These are phyloP conservation scores for Lophiostoma macrostomum DNA, from an alignment of 495 filamentous ascomycete genomes.

Conservation along the genomic window DNA sequence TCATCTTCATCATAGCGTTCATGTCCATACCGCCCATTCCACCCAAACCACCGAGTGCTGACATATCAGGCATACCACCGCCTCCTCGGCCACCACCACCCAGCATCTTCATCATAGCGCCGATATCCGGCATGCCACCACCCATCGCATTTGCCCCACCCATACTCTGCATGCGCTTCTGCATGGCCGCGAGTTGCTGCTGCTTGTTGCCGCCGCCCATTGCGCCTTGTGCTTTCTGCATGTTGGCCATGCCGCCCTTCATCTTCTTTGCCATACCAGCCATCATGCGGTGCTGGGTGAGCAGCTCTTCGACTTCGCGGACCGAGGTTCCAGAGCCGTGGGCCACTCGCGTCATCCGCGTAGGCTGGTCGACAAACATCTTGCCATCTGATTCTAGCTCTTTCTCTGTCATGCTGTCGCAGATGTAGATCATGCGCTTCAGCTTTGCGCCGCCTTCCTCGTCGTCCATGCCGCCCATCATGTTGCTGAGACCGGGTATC, in stretches of 20 bases:
- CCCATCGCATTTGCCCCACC: conserved; percentile 61
- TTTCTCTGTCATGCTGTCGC: conserved; percentile 93
- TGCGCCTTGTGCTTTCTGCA: conserved; percentile 87
- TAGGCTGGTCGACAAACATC: conserved; percentile 86
- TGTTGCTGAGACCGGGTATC: conserved; percentile 89
- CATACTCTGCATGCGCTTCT: conserved; percentile 90
- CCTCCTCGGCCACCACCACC: conserved; percentile 53
- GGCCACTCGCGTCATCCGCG: conserved; percentile 90
- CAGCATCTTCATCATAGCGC: conserved; percentile 80
- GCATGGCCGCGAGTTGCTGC: conserved; percentile 96
- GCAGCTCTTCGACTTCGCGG: conserved; percentile 92
- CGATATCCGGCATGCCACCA: conserved; percentile 63
- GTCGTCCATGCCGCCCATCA: conserved; percentile 95
- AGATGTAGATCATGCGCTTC: conserved; percentile 98
- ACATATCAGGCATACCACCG: conserved; percentile 59
- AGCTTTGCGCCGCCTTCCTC: conserved; percentile 90
- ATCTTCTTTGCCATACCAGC: conserved; percentile 98
- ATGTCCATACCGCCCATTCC: conserved; percentile 40
- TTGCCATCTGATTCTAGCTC: conserved; percentile 95
- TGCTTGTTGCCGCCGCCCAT: conserved; percentile 84
- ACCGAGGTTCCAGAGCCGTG: conserved; percentile 86
- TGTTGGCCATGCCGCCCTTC: conserved; percentile 92
- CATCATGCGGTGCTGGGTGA: conserved; percentile 98
- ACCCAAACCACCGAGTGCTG: conserved; percentile 43
- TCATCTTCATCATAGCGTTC: conserved; percentile 39